A percentile compares a stretch with the other conserved stretches of the same genome.
phyloP scores from a whole-genome alignment of 768 basidiomycete species.

The Boletus tomentosulus region DNA sequence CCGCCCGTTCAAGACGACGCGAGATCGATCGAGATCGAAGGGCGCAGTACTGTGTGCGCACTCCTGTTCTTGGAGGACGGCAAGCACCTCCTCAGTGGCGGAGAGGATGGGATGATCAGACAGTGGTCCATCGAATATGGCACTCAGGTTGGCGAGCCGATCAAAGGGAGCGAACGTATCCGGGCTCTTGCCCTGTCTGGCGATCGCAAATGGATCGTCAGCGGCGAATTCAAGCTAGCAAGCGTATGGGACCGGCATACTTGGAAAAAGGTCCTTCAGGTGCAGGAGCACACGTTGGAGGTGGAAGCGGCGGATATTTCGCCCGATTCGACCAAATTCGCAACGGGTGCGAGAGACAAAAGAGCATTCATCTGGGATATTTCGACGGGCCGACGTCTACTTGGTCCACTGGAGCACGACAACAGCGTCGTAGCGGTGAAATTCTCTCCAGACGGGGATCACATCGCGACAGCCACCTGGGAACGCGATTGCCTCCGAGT shows the following conservation, averaged over 20 bases:
- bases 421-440: background rate
- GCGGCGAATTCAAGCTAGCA: background rate
- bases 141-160: background rate
- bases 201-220: background rate
- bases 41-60: background rate
- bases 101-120: background rate
- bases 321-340: constrained; percentile 7
- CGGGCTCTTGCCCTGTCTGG: background rate
- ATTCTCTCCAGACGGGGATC: constrained; percentile 6
- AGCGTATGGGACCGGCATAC: background rate
- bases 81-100: background rate
- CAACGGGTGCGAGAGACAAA: constrained; percentile 1
- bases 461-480: background rate
- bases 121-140: background rate
- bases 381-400: background rate
- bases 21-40: background rate
- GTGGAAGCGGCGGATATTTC: background rate
- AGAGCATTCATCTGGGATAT: constrained; percentile 5
- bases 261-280: background rate
- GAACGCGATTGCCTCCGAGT: constrained; percentile 1
- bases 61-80: background rate
- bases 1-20: background rate
- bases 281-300: background rate
- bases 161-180: background rate
- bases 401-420: constrained; percentile 7